Conservation (phyloP, 2,329 filamentous ascomycete genomes). For the Phaeosphaeria sp. region DNA sequence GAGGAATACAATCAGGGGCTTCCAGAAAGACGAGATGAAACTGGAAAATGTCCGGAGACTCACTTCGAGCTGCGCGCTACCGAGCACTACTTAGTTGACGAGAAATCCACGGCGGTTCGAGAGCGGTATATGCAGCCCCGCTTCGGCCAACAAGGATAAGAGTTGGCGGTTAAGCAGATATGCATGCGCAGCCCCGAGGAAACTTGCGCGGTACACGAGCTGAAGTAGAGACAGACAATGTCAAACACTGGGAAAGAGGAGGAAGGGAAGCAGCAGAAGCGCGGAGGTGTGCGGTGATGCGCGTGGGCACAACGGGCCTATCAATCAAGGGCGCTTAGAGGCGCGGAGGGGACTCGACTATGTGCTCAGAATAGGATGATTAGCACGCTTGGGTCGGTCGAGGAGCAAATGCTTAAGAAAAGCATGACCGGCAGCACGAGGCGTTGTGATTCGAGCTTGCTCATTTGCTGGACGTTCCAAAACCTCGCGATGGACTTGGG, state of each 20-base stretch:
- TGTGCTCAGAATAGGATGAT: slow-evolving; percentile 47
- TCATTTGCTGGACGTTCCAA: slow-evolving; percentile 37
- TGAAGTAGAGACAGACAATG: slow-evolving; percentile 39
- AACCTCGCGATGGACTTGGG: slow-evolving; percentile 34
- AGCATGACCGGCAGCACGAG: slow-evolving; percentile 34
- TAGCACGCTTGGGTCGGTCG: slow-evolving; percentile 32
- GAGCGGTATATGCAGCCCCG: slow-evolving; percentile 48
- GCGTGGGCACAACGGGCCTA: slow-evolving; percentile 40
- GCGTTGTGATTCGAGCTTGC: slow-evolving; percentile 35
- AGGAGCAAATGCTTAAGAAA: slow-evolving; percentile 33
- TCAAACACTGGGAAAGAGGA: slow-evolving; percentile 25
- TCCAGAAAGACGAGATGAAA: slow-evolving; percentile 34
- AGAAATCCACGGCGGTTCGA: slow-evolving; percentile 46
- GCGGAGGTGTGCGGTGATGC: slow-evolving; percentile 39
- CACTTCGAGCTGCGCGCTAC: slow-evolving; percentile 49
- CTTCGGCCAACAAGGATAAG: slow-evolving; percentile 45
- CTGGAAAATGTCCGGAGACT: slow-evolving; percentile 40
- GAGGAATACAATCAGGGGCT: slow-evolving; percentile 38
- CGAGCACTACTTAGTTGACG: slow-evolving; percentile 34
- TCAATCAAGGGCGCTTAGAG: slow-evolving; percentile 48
- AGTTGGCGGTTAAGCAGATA: slow-evolving; percentile 37
- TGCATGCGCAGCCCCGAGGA: slow-evolving; percentile 22
- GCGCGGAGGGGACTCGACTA: slow-evolving; percentile 39
- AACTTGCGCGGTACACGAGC: slow-evolving; percentile 41
- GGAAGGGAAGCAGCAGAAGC: slow-evolving; percentile 39